Percentiles rank a stretch among this genome's conserved stretches.
Evolutionary conservation across 108 stramenopile genomes (phyloP).

Genomic region (Skeletonema grethae): DNA sequence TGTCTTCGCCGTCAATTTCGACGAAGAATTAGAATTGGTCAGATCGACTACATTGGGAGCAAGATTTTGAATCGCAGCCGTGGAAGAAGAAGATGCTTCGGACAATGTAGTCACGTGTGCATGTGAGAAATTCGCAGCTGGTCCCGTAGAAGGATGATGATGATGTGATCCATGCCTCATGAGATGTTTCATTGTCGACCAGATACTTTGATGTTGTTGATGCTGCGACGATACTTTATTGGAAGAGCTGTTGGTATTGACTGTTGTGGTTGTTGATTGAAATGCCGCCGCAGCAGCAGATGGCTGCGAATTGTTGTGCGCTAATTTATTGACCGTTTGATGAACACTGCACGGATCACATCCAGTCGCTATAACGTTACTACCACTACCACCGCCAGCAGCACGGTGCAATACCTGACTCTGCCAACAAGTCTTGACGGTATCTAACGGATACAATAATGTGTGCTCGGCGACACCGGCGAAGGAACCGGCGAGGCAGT

Average conservation of each 20-base stretch:
- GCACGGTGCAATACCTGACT: constrained; percentile 75
- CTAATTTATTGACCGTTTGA: not conserved
- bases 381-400: not conserved
- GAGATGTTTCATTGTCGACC: constrained; percentile 50
- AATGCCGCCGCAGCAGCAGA: constrained; percentile 1
- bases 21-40: not conserved
- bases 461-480: constrained; percentile 96
- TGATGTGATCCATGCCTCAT: constrained; percentile 18
- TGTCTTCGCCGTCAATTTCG: too few relatives aligned
- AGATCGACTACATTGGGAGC: constrained; percentile 39
- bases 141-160: not conserved
- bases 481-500: constrained; percentile 94
- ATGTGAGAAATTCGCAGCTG: not conserved
- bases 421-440: constrained; percentile 91
- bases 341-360: constrained; percentile 2
- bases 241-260: too few relatives aligned
- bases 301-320: not conserved
- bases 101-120: constrained; percentile 13
- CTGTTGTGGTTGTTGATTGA: not conserved
- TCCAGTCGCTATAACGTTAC: not conserved
- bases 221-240: not conserved
- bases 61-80: too few relatives aligned
- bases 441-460: constrained; percentile 95
- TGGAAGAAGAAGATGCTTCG: too few relatives aligned
- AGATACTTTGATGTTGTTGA: constrained; percentile 16